Conservation (phyloP, 352 stramenopile species). For the Globisporangium orthogonon region DNA sequence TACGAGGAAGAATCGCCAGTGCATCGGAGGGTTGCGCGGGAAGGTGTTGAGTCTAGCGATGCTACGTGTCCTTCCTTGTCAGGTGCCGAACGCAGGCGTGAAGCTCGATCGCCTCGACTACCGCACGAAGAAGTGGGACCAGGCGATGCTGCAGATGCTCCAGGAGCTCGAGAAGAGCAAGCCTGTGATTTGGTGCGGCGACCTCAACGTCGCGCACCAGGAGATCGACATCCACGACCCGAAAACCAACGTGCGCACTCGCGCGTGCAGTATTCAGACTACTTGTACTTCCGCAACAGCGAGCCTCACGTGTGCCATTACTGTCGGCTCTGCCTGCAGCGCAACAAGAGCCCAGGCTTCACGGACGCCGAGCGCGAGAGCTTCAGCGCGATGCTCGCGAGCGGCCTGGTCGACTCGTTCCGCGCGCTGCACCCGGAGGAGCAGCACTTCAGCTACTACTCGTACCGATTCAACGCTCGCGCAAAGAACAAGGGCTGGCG, state of each 20-base stretch:
- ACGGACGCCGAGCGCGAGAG: constrained; percentile 76
- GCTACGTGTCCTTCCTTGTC: not conserved
- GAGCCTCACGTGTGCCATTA: too few species aligned
- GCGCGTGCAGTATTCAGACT: not conserved
- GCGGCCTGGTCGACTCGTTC: constrained; percentile 74
- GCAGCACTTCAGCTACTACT: constrained; percentile 76
- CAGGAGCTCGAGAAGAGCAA: constrained; percentile 69
- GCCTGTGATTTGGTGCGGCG: constrained; percentile 78
- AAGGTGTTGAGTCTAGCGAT: too few species aligned
- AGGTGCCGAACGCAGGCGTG: constrained; percentile 62
- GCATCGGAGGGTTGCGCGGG: too few species aligned
- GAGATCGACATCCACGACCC: constrained; percentile 88
- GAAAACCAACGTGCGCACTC: constrained; percentile 53
- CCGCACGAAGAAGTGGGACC: constrained; percentile 73
- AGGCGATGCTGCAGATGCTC: constrained; percentile 61
- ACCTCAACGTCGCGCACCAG: constrained; percentile 83
- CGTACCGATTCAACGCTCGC: constrained; percentile 71
- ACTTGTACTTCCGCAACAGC: too few species aligned
- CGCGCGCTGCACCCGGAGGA: constrained; percentile 54
- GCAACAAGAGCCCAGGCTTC: constrained; percentile 71
- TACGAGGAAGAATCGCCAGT: constrained; percentile 3
- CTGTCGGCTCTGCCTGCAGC: constrained; percentile 13
- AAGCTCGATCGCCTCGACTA: constrained; percentile 72
- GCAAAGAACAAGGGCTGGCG: constrained; percentile 86
- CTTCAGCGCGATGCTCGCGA: constrained; percentile 51